Evolutionary conservation across 2,329 filamentous ascomycete genomes (phyloP).

Genomic region (Aspergillus sergii): DNA sequence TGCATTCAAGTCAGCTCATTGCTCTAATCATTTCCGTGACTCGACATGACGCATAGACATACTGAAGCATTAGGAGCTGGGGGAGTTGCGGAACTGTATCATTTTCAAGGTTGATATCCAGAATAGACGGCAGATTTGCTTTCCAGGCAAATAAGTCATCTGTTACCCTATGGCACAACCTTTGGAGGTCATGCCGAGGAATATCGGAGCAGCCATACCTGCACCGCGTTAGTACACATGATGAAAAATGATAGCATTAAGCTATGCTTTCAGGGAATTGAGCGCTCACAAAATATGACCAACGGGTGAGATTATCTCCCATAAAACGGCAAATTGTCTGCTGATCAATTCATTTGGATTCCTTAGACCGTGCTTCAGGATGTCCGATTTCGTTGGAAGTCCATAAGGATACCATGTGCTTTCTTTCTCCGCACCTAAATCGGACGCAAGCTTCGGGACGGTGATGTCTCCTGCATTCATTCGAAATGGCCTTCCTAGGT

Average conservation of each 20-base stretch:
- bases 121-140: constrained; percentile 39
- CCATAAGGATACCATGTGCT: constrained; percentile 37
- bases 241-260: not conserved
- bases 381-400: constrained; percentile 13
- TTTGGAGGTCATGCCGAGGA: constrained; percentile 40
- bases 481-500: constrained; percentile 46
- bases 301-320: constrained; percentile 48
- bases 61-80: constrained; percentile 48
- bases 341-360: constrained; percentile 39
- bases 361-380: constrained; percentile 20
- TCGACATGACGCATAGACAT: constrained; percentile 13
- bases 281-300: constrained; percentile 43
- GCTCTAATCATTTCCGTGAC: not conserved
- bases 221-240: constrained; percentile 16
- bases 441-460: constrained; percentile 41
- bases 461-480: constrained; percentile 45
- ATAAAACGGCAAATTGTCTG: constrained; percentile 43
- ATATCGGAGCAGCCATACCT: constrained; percentile 43
- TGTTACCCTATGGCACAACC: constrained; percentile 29
- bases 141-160: constrained; percentile 32
- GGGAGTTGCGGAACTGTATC: constrained; percentile 38
- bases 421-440: constrained; percentile 28
- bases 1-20: constrained; percentile 17
- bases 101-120: constrained; percentile 38
- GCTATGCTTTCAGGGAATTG: not conserved